A percentile compares a stretch with the other conserved stretches of the same genome.
Conservation (phyloP, 495 filamentous ascomycete genomes). For the Rusavskia elegans region DNA sequence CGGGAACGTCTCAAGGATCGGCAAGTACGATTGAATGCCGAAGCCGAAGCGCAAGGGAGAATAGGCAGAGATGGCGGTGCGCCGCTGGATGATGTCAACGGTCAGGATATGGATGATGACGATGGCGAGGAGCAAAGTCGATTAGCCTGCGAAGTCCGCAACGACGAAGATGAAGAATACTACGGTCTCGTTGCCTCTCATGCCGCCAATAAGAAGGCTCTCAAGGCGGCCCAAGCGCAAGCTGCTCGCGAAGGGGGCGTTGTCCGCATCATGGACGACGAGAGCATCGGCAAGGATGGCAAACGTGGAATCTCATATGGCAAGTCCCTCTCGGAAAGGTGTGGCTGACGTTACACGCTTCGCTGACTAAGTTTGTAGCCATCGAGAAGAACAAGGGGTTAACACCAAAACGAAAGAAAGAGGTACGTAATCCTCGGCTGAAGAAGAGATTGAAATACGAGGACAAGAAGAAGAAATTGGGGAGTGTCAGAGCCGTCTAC, state of each 20-base stretch:
- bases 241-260: slow-evolving; percentile 39
- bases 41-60: slow-evolving; percentile 69
- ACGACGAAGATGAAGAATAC: slow-evolving; percentile 48
- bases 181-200: slow-evolving; percentile 70
- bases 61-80: slow-evolving; percentile 19
- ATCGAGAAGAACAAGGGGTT: slow-evolving; percentile 98
- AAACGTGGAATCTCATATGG: slow-evolving; percentile 77
- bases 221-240: slow-evolving; percentile 46
- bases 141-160: slow-evolving; percentile 18
- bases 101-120: slow-evolving; percentile 50
- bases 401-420: slow-evolving; percentile 76
- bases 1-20: slow-evolving; percentile 75
- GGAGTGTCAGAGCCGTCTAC: slow-evolving; percentile 65
- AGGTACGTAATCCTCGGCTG: slow-evolving; percentile 82
- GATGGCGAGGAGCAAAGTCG: slow-evolving; percentile 33
- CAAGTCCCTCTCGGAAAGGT: too few species aligned
- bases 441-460: slow-evolving; percentile 95
- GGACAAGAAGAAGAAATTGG: slow-evolving; percentile 87
- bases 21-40: slow-evolving; percentile 65
- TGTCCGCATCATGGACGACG: slow-evolving; percentile 32
- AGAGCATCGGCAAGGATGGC: slow-evolving; percentile 55
- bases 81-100: slow-evolving; percentile 27
- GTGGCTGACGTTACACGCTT: too few species aligned
- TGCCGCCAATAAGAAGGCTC: slow-evolving; percentile 52
- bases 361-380: slow-evolving; percentile 8